These are phyloP conservation scores for Cyclotella sp. DNA, from an alignment of 108 stramenopile species.

Conservation along the genomic window DNA sequence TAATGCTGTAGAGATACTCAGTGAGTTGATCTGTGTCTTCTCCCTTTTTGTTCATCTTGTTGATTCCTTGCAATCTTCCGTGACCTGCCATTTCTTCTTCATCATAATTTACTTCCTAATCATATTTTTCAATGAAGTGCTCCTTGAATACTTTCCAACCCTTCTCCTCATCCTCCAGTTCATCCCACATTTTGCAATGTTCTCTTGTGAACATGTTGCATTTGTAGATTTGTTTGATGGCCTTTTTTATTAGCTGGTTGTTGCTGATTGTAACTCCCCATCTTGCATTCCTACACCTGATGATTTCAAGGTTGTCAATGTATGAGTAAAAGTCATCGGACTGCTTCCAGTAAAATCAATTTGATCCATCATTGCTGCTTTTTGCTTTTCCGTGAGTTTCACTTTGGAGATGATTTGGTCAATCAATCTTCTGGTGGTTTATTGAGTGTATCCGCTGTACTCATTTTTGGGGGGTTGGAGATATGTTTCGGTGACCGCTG, in stretches of 20 bases:
- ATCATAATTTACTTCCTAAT: background rate
- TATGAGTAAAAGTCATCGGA: background rate
- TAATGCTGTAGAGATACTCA: background rate
- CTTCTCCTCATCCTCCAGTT: background rate
- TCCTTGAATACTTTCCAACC: background rate
- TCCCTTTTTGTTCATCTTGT: background rate
- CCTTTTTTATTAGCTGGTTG: background rate
- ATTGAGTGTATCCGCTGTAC: background rate
- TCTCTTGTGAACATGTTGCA: background rate
- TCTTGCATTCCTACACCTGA: background rate
- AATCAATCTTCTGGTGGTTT: background rate
- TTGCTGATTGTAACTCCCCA: background rate
- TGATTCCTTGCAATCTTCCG: constrained; percentile 1
- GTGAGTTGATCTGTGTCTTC: background rate
- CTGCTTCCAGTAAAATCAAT: background rate
- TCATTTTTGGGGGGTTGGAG: background rate
- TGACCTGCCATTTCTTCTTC: constrained; percentile 1
- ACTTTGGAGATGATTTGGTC: background rate
- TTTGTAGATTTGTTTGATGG: background rate
- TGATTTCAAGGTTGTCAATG: background rate
- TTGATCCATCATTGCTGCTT: background rate
- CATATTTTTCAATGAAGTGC: constrained; percentile 7
- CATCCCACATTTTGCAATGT: background rate
- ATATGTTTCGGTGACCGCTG: background rate
- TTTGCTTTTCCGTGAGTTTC: background rate